Evolutionary conservation across 371 early-diverging fungal genomes (phyloP), one percentile per base, ranked within the genome.

Genomic region (Coemansia sp.): DNA sequence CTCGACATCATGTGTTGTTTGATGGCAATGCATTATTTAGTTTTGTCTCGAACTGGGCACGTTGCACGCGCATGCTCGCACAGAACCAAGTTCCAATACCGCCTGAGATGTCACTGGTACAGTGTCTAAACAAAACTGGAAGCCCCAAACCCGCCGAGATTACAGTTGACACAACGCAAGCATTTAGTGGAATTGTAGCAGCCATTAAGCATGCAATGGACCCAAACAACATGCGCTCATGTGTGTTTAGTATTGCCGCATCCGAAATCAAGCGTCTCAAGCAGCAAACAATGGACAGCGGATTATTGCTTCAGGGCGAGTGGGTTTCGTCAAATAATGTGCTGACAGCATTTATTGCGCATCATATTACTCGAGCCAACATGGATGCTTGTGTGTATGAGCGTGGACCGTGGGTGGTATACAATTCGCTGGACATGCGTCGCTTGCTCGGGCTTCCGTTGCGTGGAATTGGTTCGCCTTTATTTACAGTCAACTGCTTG

Each of bases 301-400:
- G 75, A 1, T 56, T 66, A 5, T 51, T 70, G 59, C 44, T 3
- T 0, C 33, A 28, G 7, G 67, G 47, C 59, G 64, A 67, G 42
- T 70, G 71, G 70, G 75, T 75, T 30, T 75, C 75, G 23, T 58
- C 67, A 9, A 70, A 69, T 52, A 70, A 55, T 51, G 75, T 56
- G 4, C 37, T 75, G 33, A 39, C 71, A 0, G 75, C 67, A 23
- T 75, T 75, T 23, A 20, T 75, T 1, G 54, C 39, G 0, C 70
- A 69, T 16, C 54, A 66, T 39, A 56, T 75, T 3, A 70, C 64
- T 18, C 66, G 64, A 0, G 75, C 75, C 48, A 70, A 67, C 40
- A 70, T 52, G 9, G 53, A 63, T 0, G 59, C 52, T 5, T 53
- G 59, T 37, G 39, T 52, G 16, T 75, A 70, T 39, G 75, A 70